These are phyloP conservation scores for Syncephalastrum monosporum DNA, from an alignment of 371 early-diverging fungal species.

Conservation along the genomic window DNA sequence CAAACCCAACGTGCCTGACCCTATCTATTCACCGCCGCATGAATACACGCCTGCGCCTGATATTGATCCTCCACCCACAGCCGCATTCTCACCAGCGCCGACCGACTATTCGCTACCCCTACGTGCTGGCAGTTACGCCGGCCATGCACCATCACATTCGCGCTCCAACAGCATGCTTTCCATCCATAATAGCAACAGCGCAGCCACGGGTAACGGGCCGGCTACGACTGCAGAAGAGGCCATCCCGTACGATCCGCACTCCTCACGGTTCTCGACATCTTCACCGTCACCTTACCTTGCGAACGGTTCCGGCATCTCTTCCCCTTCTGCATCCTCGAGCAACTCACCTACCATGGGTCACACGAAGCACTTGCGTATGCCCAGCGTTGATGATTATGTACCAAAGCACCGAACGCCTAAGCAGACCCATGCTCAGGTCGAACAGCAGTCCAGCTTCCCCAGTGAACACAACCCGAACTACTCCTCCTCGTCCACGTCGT, in stretches of 20 bases:
- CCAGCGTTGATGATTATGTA: constrained; percentile 3
- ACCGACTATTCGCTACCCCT: not conserved
- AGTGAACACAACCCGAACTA: not conserved
- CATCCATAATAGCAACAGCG: too few species aligned
- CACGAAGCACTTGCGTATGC: constrained; percentile 1
- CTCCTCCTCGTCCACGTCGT: constrained; percentile 1
- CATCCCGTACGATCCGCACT: too few species aligned
- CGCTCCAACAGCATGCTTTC: too few species aligned
- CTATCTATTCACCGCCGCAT: constrained; percentile 1
- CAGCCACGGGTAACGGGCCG: too few species aligned
- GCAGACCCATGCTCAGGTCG: not conserved
- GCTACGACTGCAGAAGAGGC: too few species aligned
- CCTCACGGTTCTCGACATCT: not conserved
- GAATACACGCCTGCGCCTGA: not conserved
- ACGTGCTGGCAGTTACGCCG: too few species aligned
- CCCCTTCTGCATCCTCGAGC: not conserved
- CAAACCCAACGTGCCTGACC: constrained; percentile 1
- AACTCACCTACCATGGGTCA: not conserved
- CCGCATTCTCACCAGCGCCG: constrained; percentile 1
- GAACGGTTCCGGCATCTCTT: not conserved
- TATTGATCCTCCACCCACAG: not conserved
- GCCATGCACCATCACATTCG: too few species aligned
- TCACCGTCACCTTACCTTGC: constrained; percentile 1
- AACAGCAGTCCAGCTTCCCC: not conserved
- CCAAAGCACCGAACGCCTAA: constrained; percentile 2